Evolutionary conservation across 192 early-diverging fungal genomes (phyloP).

Genomic region (Umbelopsis vinacea): DNA sequence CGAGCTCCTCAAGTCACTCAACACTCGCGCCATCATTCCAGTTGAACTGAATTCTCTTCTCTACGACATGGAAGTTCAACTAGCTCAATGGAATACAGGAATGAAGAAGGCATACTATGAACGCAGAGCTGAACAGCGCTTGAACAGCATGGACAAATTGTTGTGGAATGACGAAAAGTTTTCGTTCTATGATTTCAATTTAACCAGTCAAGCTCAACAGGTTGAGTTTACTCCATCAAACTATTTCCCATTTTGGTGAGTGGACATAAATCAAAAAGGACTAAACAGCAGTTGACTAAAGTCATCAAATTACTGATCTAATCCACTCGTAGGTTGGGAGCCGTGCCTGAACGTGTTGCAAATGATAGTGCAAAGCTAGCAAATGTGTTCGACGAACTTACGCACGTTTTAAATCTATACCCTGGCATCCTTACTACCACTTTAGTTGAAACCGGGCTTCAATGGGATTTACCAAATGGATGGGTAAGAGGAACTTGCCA

Average conservation of each 20-base stretch:
- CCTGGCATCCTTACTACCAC: conserved; percentile 70
- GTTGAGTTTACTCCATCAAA: conserved; percentile 50
- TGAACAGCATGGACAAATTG: conserved; percentile 53
- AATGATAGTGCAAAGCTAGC: conserved; percentile 24
- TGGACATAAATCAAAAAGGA: neutral
- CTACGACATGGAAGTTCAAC: conserved; percentile 56
- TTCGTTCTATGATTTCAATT: conserved; percentile 61
- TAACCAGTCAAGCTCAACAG: conserved; percentile 40
- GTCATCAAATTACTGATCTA: neutral
- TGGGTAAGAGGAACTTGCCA: conserved; percentile 42
- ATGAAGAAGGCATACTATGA: conserved; percentile 30
- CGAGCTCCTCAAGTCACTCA: conserved; percentile 53
- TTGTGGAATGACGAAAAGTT: conserved; percentile 53
- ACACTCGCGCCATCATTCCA: conserved; percentile 63
- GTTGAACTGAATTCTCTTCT: conserved; percentile 75
- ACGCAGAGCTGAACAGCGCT: conserved; percentile 40
- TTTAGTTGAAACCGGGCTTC: conserved; percentile 57
- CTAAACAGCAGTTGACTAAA: neutral
- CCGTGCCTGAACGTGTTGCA: conserved; percentile 26
- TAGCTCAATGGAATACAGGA: conserved; percentile 36
- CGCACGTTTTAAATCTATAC: conserved; percentile 40
- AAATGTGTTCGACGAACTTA: conserved; percentile 48
- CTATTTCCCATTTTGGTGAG: conserved; percentile 71
- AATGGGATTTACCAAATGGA: conserved; percentile 77
- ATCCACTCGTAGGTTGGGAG: conserved; percentile 26